Evolutionary conservation across 805 yeast genomes (phyloP), one percentile per base, ranked within the genome.

Genomic region (Candida nanaspora): DNA sequence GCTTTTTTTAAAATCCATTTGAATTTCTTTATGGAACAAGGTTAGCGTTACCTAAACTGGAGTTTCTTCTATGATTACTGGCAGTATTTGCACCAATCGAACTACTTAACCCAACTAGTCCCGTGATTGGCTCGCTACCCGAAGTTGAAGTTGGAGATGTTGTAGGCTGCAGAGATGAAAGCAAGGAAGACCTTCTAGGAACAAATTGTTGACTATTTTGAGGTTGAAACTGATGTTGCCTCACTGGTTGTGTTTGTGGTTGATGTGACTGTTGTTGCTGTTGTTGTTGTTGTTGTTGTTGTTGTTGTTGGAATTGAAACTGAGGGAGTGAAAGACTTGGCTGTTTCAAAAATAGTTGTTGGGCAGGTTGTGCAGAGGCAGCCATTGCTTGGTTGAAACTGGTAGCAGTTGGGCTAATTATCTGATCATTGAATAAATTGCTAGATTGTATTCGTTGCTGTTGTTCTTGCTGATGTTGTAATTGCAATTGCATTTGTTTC

Each of bases 401-500:
- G n/a, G n/a, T n/a, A n/a, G 15, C 20, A 6, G 11, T 16, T 11
- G 23, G 20, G 26, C 18, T 20, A n/a, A n/a, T n/a, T n/a, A n/a
- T n/a, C n/a, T n/a, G 20, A 22, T 10, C 28, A 13, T 23, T 15
- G 9, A n/a, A 6, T 33, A 3, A 8, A 22, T 23, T 9, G 13
- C 7, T 15, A n/a, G 26, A 22, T 19, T 18, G 25, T 19, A 4
- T 4, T 25, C 28, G 39, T 21, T 31, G 34, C 19, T 35, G 35
- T 38, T 39, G 36, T 31, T 31, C 27, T 37, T 38, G 38, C 26
- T 41, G 44, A 30, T 41, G 43, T 27, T 44, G 46, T 35, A 45
- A 48, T 38, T 52, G 56, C 39, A 57, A 55, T 28, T 39, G 31
- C 13, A 16, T n/a, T 34, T 39, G 42, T 15, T 26, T 29, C 18